Base-by-base conservation (phyloP, 73 alveolate species). In the Tetrahymena thermophila region DNA sequence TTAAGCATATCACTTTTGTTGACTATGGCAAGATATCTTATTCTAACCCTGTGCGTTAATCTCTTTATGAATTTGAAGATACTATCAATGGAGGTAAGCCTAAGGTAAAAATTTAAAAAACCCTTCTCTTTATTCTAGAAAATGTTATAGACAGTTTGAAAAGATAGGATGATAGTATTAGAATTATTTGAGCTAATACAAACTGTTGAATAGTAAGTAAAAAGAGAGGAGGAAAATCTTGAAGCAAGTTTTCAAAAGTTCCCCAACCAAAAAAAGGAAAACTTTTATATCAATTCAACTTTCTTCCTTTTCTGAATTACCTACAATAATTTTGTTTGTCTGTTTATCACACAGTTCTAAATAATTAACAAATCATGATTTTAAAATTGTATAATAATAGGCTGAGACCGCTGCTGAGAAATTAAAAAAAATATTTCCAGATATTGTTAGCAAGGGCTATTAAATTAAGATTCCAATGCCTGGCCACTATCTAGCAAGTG, bases 11-110 rank as follows among this genome's bases (percentile, higher is more conserved):
- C 43, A 99, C 99, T 11, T 98, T 99, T 96, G 98, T 99, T 15
- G 99, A 99, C 96, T 95, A 96, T 94, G 99, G 99, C 19, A 98
- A 96, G 94, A 98, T 99, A 14, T 97, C 99, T 0, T 98, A 98
- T 95, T 98, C 99, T 50, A 99, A 99, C 96, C 99, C 99, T 25
- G 99, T 98, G 37, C 97, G 99, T 95, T 98, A 99, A 95, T 98
- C 99, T 96, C 96, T 99, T 83, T 99, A 97, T 97, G 99, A 99
- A 93, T 98, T 96, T 94, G 99, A 98, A 95, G 99, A 99, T 96
- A 96, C 99, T 0, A 96, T 96, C 34, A 96, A 96, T 16, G 98
- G 98, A 84, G 98, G 97, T 43, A 98, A 97, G 96, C 96, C 89
- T 19, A 71, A 71, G 89, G 89, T 71, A 71, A 71, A 57, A 21